Evolutionary conservation across 1,284 basidiomycete species (phyloP).

Genomic region (Rhodotorula glutinis): DNA sequence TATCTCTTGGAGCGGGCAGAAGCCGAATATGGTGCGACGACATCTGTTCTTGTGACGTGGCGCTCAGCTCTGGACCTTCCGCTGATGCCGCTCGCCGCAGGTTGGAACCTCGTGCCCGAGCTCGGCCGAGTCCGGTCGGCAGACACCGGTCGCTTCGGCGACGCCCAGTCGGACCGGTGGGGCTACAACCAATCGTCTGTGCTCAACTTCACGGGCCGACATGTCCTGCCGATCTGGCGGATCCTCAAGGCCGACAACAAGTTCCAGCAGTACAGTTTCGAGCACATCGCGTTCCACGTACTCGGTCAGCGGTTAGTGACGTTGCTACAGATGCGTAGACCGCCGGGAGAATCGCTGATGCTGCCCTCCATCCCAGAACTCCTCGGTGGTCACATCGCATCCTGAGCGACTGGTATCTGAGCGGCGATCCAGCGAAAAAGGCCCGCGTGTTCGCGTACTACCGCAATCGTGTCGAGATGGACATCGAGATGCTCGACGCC

Average conservation of each 20-base stretch:
- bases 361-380: slow-evolving; percentile 50
- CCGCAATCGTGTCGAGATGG: slow-evolving; percentile 61
- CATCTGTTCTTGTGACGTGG: not conserved
- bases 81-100: slow-evolving; percentile 21
- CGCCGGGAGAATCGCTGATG: too few species aligned
- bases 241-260: slow-evolving; percentile 82
- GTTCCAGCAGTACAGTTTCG: slow-evolving; percentile 78
- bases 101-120: slow-evolving; percentile 48
- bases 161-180: slow-evolving; percentile 62
- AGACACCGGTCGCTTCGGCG: slow-evolving; percentile 37
- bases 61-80: too few species aligned
- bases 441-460: slow-evolving; percentile 63
- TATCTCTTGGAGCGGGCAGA: slow-evolving; percentile 71
- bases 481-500: slow-evolving; percentile 72
- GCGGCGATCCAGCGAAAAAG: slow-evolving; percentile 58
- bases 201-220: slow-evolving; percentile 79
- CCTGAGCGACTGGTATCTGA: slow-evolving; percentile 70
- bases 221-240: slow-evolving; percentile 89
- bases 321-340: too few species aligned
- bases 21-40: slow-evolving; percentile 34
- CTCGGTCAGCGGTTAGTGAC: slow-evolving; percentile 64
- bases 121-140: slow-evolving; percentile 46
- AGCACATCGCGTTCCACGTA: slow-evolving; percentile 81
- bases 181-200: slow-evolving; percentile 71
- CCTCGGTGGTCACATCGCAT: slow-evolving; percentile 69